These are phyloP conservation scores for Annulohypoxylon bovei DNA, from an alignment of 495 filamentous ascomycete genomes.

Conservation along the genomic window DNA sequence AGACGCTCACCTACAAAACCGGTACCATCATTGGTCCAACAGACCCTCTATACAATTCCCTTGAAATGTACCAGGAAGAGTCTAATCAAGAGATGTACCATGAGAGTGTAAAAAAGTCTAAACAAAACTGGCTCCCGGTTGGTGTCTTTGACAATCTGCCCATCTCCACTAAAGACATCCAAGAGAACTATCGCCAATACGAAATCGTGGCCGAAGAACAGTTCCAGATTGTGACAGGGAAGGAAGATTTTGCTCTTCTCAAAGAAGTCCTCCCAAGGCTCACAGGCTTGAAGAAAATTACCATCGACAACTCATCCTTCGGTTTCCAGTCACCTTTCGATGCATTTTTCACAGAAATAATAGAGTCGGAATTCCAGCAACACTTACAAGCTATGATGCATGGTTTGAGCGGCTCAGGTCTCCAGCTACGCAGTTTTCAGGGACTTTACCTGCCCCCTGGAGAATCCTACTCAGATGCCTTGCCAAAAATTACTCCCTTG, in stretches of 20 bases:
- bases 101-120: neutral
- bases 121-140: neutral
- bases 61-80: neutral
- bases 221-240: neutral
- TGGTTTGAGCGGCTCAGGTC: neutral
- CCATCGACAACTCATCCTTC: neutral
- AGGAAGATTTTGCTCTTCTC: neutral
- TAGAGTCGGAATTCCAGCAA: too few species aligned
- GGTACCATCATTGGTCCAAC: neutral
- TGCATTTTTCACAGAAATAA: neutral
- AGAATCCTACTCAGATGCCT: neutral
- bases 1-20: conserved; percentile 1
- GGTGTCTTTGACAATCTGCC: neutral
- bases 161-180: neutral
- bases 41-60: neutral
- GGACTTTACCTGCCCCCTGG: neutral
- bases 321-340: neutral
- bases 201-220: neutral
- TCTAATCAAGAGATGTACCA: too few species aligned
- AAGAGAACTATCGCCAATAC: conserved; percentile 11
- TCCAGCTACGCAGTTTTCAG: neutral
- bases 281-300: neutral
- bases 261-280: neutral
- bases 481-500: neutral
- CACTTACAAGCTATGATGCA: neutral